These are phyloP conservation scores for Backusella morwellensis DNA, from an alignment of 192 early-diverging fungal species.

Conservation along the genomic window DNA sequence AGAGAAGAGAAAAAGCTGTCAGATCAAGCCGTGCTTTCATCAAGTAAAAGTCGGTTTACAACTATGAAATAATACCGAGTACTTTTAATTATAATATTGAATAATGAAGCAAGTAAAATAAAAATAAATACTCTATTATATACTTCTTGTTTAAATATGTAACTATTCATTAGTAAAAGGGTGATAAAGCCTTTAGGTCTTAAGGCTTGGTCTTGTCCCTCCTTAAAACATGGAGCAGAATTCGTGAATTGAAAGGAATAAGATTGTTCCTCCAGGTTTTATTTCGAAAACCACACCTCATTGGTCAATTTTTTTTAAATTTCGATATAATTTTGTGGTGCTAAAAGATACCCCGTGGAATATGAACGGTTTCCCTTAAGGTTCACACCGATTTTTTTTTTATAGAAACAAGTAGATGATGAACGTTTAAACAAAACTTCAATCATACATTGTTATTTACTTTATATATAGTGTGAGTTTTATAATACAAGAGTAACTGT, in stretches of 20 bases:
- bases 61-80: not conserved
- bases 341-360: conserved; percentile 1
- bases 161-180: not conserved
- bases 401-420: not conserved
- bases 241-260: not conserved
- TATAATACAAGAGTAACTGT: not conserved
- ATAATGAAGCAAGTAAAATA: not conserved
- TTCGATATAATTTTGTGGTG: not conserved
- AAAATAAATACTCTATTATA: not conserved
- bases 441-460: not conserved
- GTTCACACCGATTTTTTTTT: not conserved
- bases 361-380: not conserved
- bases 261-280: conserved; percentile 3
- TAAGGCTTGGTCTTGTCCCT: not conserved
- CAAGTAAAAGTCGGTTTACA: not conserved
- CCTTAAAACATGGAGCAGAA: not conserved
- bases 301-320: not conserved
- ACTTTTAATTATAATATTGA: not conserved
- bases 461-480: not conserved
- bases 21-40: not conserved
- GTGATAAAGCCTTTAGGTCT: not conserved
- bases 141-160: not conserved
- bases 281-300: not conserved
- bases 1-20: not conserved
- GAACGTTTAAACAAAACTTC: not conserved